Percentiles rank a stretch among this genome's conserved stretches.
Evolutionary conservation across 805 yeast species (phyloP).

Genomic region (Starmerella stigmatis): DNA sequence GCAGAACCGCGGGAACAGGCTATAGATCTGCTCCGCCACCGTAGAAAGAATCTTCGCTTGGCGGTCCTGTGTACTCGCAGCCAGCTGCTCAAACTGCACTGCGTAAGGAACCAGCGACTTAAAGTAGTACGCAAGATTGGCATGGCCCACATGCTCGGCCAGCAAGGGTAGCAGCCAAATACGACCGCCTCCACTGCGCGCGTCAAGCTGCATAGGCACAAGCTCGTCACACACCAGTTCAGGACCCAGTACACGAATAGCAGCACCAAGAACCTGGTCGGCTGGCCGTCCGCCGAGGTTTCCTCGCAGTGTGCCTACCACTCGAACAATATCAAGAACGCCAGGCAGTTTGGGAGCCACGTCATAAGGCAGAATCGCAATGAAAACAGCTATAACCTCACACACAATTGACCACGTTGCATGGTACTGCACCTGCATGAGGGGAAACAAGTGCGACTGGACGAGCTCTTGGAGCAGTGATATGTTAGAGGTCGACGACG

Average conservation of each 20-base stretch:
- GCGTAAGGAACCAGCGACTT: constrained; percentile 54
- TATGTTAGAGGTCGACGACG: constrained; percentile 25
- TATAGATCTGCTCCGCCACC: constrained; percentile 84
- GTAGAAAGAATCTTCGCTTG: constrained; percentile 74
- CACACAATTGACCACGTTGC: constrained; percentile 66
- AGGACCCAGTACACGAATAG: constrained; percentile 76
- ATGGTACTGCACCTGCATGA: constrained; percentile 63
- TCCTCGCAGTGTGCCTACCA: constrained; percentile 72
- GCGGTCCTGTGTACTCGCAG: constrained; percentile 36
- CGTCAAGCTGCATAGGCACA: constrained; percentile 70
- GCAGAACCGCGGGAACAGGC: constrained; percentile 77
- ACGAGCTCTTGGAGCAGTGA: constrained; percentile 38
- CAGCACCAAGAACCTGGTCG: constrained; percentile 69
- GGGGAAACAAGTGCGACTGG: constrained; percentile 42
- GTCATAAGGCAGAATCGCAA: constrained; percentile 48
- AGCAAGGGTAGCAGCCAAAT: constrained; percentile 91
- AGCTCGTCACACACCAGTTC: constrained; percentile 48
- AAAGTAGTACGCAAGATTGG: constrained; percentile 56
- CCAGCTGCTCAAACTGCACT: constrained; percentile 27
- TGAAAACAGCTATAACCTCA: constrained; percentile 52
- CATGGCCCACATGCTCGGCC: constrained; percentile 71
- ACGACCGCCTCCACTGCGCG: constrained; percentile 57
- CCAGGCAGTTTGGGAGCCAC: constrained; percentile 52
- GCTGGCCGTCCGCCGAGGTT: constrained; percentile 46
- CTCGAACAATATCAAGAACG: constrained; percentile 40